A percentile compares a stretch with the other conserved stretches of the same genome.
Evolutionary conservation across 2,329 filamentous ascomycete genomes (phyloP).

Genomic region (Botrytis porri): DNA sequence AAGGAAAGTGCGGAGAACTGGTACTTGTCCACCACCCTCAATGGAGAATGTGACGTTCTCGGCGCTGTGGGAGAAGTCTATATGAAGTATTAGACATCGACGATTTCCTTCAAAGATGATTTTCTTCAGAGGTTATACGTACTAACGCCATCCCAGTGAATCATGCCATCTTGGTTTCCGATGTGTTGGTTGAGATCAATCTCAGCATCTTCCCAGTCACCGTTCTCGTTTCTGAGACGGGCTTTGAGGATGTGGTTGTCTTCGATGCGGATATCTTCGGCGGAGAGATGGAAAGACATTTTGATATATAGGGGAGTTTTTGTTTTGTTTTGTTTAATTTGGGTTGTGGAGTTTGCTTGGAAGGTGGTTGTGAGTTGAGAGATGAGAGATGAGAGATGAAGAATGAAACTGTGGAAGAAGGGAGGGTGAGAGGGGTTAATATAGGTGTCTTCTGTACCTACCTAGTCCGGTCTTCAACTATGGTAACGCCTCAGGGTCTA

Average conservation of each 20-base stretch:
- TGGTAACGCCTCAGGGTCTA: constrained; percentile 7
- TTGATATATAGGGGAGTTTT: constrained; percentile 44
- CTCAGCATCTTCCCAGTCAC: constrained; percentile 44
- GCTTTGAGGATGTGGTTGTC: constrained; percentile 53
- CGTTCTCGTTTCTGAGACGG: constrained; percentile 43
- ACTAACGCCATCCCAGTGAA: constrained; percentile 40
- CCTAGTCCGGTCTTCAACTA: neutral
- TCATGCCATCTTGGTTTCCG: constrained; percentile 49
- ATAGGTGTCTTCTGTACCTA: constrained; percentile 15
- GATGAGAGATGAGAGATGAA: neutral
- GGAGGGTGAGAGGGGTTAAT: neutral
- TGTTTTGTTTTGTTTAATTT: constrained; percentile 1
- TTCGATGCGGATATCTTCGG: constrained; percentile 48
- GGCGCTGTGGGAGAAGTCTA: constrained; percentile 40
- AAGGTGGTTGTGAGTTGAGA: neutral
- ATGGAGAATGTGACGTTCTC: constrained; percentile 40
- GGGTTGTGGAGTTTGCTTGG: neutral
- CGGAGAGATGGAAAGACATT: constrained; percentile 50
- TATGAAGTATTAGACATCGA: constrained; percentile 7
- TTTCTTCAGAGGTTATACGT: neutral
- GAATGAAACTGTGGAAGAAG: too few relatives aligned
- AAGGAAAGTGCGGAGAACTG: constrained; percentile 43
- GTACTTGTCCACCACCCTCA: constrained; percentile 42
- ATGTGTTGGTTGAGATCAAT: constrained; percentile 57
- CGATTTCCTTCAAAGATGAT: too few relatives aligned